Percentiles rank a stretch among this genome's conserved stretches.
Evolutionary conservation across 1,139 yeast species (phyloP).

Genomic region (Pneumocystis carinii): DNA sequence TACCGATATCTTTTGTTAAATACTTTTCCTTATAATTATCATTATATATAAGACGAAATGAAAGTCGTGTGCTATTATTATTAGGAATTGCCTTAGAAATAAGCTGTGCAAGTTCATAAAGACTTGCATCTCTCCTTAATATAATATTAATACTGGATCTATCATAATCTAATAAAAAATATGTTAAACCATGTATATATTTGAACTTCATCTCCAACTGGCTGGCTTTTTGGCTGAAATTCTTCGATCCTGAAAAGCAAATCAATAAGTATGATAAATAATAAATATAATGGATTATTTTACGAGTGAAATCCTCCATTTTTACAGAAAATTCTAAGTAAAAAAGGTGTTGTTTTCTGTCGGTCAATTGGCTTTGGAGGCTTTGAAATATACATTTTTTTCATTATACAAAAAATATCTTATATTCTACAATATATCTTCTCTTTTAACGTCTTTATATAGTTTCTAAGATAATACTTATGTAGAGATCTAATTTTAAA

Average conservation of each 20-base stretch:
- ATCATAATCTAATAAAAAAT: background rate
- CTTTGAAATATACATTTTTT: background rate
- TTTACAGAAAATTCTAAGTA: background rate
- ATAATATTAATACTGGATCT: background rate
- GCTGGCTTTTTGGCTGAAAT: background rate
- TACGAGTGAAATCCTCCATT: constrained; percentile 1
- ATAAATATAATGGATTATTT: background rate
- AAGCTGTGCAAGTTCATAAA: background rate
- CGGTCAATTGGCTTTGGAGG: background rate
- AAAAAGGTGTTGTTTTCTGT: background rate
- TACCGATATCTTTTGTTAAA: background rate
- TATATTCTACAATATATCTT: background rate
- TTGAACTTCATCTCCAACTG: background rate
- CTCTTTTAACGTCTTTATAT: background rate
- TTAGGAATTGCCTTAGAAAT: background rate
- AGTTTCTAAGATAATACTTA: no score
- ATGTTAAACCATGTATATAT: background rate
- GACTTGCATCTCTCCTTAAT: background rate
- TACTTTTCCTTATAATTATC: background rate
- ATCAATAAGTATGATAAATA: background rate
- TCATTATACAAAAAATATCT: background rate
- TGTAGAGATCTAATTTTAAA: no score
- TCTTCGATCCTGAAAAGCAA: background rate
- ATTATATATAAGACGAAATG: background rate
- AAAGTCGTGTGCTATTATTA: background rate